phyloP scores from a whole-genome alignment of 768 basidiomycete species.

The Kwoniella dejecticola region DNA sequence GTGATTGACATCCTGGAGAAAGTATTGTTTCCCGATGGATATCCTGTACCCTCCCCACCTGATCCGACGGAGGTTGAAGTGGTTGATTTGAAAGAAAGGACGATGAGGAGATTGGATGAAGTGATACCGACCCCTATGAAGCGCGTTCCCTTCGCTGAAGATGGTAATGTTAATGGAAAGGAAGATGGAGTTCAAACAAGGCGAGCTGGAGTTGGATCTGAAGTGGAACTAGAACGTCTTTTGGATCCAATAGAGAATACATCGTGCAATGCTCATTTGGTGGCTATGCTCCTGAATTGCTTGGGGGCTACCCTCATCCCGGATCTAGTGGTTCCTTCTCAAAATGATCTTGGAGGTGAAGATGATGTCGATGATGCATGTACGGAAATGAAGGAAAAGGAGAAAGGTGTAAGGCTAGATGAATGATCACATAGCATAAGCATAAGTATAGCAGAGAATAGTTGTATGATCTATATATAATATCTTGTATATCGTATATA shows the following conservation, averaged over 20 bases:
- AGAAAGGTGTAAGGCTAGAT: not conserved
- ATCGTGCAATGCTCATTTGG: slow-evolving; percentile 77
- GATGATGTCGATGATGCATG: not conserved
- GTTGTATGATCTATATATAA: slow-evolving; percentile 10
- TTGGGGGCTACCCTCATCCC: slow-evolving; percentile 74
- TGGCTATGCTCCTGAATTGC: slow-evolving; percentile 72
- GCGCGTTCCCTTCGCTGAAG: not conserved
- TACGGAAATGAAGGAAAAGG: too few species aligned
- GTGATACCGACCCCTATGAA: slow-evolving; percentile 55
- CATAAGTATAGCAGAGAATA: not conserved
- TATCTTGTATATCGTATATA: not conserved
- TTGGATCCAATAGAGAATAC: slow-evolving; percentile 51
- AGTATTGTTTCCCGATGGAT: slow-evolving; percentile 80
- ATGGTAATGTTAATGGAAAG: too few species aligned
- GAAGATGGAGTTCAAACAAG: too few species aligned
- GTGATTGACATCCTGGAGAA: slow-evolving; percentile 65
- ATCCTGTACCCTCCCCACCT: slow-evolving; percentile 70
- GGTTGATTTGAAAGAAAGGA: slow-evolving; percentile 59
- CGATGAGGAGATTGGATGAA: slow-evolving; percentile 58
- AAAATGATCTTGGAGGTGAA: not conserved
- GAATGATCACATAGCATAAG: not conserved
- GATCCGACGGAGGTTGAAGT: slow-evolving; percentile 82
- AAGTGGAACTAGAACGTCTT: slow-evolving; percentile 44
- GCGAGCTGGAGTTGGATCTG: too few species aligned
- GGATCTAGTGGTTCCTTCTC: slow-evolving; percentile 60